These are phyloP conservation scores for Botrytis sinoallii DNA, from an alignment of 2,329 filamentous ascomycete genomes.

Conservation along the genomic window DNA sequence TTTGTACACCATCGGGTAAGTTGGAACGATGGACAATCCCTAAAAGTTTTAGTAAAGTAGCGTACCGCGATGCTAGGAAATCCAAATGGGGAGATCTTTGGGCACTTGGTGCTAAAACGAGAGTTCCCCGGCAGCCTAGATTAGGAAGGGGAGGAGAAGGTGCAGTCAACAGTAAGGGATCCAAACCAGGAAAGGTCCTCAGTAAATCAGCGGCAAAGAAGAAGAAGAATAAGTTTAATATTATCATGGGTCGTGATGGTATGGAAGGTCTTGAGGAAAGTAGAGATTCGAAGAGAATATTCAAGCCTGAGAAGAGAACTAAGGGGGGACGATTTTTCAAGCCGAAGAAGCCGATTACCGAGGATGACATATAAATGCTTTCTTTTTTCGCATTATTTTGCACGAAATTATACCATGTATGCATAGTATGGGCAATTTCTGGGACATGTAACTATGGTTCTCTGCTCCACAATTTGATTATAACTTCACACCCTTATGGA, in stretches of 20 bases:
- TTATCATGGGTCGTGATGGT: constrained; percentile 37
- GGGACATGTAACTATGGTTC: not conserved
- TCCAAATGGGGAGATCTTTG: constrained; percentile 89
- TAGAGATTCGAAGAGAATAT: constrained; percentile 26
- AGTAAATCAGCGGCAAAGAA: constrained; percentile 41
- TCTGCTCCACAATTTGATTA: constrained; percentile 10
- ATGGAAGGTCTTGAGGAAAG: constrained; percentile 33
- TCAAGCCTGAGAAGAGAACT: constrained; percentile 36
- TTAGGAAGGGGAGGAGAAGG: constrained; percentile 47
- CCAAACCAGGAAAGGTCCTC: constrained; percentile 39
- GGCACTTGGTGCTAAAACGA: constrained; percentile 90
- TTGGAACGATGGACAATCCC: constrained; percentile 95
- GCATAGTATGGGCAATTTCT: not conserved
- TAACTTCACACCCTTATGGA: not conserved
- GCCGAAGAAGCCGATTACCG: constrained; percentile 36
- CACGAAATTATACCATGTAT: constrained; percentile 5
- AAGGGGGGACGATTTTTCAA: constrained; percentile 40
- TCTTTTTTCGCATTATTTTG: not conserved
- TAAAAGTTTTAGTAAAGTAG: constrained; percentile 72
- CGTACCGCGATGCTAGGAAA: constrained; percentile 91
- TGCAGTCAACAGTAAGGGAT: constrained; percentile 30
- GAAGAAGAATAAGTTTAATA: constrained; percentile 43
- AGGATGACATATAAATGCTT: constrained; percentile 30
- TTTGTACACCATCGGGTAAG: constrained; percentile 81
- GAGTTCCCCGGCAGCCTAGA: constrained; percentile 59